phyloP scores from a whole-genome alignment of 139 green algal species.

The Volvox reticuliferus region DNA sequence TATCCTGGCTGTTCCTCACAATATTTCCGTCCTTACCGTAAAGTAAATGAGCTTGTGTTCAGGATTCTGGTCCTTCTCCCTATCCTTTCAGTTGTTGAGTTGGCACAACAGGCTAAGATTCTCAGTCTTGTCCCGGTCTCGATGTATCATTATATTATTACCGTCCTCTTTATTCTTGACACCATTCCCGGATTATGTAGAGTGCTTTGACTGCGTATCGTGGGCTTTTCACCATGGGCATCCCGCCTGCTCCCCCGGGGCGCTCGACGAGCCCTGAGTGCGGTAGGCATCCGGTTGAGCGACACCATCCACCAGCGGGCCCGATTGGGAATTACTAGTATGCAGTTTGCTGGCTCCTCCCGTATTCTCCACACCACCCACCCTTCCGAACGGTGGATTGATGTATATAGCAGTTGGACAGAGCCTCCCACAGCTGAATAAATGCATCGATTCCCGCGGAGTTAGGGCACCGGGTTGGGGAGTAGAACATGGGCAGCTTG shows the following conservation, averaged over 20 bases:
- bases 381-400: background rate
- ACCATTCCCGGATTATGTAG: background rate
- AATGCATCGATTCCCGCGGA: background rate
- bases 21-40: no score
- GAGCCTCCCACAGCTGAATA: background rate
- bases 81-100: no score
- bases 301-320: background rate
- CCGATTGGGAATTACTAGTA: conserved; percentile 2
- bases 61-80: no score
- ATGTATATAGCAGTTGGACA: conserved; percentile 18
- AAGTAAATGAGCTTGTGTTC: no score
- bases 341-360: background rate
- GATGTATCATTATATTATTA: no score
- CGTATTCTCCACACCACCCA: background rate
- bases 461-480: background rate
- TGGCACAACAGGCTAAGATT: no score
- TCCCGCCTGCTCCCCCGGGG: background rate
- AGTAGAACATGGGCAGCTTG: conserved; percentile 16
- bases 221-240: background rate
- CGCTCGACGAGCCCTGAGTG: background rate
- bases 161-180: no score
- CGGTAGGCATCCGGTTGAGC: background rate
- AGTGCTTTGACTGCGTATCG: background rate
- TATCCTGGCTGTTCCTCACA: no score
- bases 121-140: no score